Conservation (phyloP, 2,329 filamentous ascomycete species). For the Ceratocystis lukuohia region DNA sequence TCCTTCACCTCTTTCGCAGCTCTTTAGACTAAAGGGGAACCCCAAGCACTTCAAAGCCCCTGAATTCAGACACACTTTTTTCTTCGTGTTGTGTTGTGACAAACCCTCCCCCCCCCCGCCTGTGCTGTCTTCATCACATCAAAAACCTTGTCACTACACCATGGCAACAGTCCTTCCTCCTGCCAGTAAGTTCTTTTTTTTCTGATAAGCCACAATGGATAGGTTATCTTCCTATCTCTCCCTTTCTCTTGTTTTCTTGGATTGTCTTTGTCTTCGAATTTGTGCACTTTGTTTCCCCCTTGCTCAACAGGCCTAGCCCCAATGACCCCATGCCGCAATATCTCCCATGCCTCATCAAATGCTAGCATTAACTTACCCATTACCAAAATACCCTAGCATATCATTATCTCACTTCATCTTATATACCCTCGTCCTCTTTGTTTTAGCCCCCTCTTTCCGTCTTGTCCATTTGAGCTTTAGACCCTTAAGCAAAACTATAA, state of each 20-base stretch:
- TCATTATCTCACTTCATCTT: slow-evolving; percentile 6
- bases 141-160: slow-evolving; percentile 9
- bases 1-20: not conserved
- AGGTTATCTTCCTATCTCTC: too few species aligned
- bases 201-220: not conserved
- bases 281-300: slow-evolving; percentile 1
- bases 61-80: not conserved
- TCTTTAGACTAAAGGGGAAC: not conserved
- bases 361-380: not conserved
- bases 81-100: not conserved
- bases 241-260: not conserved
- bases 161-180: slow-evolving; percentile 18
- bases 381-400: slow-evolving; percentile 3
- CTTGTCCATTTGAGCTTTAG: not conserved
- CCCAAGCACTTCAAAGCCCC: not conserved
- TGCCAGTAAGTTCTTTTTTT: slow-evolving; percentile 6
- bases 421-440: slow-evolving; percentile 12
- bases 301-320: not conserved
- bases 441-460: not conserved
- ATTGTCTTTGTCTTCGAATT: slow-evolving; percentile 3
- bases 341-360: slow-evolving; percentile 8
- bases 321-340: not conserved
- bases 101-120: too few species aligned
- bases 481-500: not conserved
- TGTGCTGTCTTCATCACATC: not conserved